Evolutionary conservation across 2,329 filamentous ascomycete genomes (phyloP).

Genomic region (Trichoderma hamatum): DNA sequence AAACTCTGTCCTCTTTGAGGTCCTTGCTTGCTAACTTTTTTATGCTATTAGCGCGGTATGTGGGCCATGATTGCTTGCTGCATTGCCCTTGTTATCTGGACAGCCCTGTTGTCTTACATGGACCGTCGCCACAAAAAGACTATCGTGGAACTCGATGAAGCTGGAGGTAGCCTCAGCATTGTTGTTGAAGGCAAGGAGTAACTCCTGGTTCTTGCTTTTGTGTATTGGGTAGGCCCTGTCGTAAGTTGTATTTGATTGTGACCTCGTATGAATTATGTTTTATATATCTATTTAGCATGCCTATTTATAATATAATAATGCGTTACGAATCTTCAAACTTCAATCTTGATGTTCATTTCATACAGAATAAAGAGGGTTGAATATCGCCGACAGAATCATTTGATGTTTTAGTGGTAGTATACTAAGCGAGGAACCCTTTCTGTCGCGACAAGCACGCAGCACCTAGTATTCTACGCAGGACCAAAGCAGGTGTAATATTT

Average conservation of each 20-base stretch:
- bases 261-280: not conserved
- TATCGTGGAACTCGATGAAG: not conserved
- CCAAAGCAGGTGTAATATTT: too few relatives aligned
- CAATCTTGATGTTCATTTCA: not conserved
- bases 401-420: not conserved
- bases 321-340: not conserved
- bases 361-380: not conserved
- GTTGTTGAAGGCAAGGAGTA: slow-evolving; percentile 15
- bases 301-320: not conserved
- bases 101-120: slow-evolving; percentile 54
- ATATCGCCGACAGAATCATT: not conserved
- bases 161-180: not conserved
- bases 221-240: not conserved
- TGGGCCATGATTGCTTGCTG: slow-evolving; percentile 71
- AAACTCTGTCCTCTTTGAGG: not conserved
- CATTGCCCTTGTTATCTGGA: slow-evolving; percentile 64
- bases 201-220: not conserved
- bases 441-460: too few relatives aligned
- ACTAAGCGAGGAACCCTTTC: too few relatives aligned
- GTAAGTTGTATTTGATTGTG: not conserved
- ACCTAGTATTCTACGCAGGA: too few relatives aligned
- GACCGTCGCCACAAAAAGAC: slow-evolving; percentile 27
- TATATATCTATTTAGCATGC: not conserved
- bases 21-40: not conserved
- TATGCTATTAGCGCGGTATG: slow-evolving; percentile 59